These are phyloP conservation scores for Mycocentrospora acerina DNA, from an alignment of 2,329 filamentous ascomycete genomes.

Conservation along the genomic window DNA sequence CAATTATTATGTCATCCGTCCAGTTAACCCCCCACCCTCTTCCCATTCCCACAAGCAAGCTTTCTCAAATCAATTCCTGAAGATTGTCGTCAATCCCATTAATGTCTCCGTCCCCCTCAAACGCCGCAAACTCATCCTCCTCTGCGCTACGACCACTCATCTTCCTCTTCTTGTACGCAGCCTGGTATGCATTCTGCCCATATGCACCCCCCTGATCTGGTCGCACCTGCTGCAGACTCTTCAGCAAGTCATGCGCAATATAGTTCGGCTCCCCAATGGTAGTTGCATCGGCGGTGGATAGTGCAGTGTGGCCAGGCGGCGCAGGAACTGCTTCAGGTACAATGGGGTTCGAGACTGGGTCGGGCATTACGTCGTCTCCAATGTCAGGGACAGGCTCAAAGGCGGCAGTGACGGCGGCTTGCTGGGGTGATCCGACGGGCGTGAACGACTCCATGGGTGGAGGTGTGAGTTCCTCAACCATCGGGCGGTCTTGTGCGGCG, in stretches of 20 bases:
- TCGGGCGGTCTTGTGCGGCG: slow-evolving; percentile 64
- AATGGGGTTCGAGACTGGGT: slow-evolving; percentile 26
- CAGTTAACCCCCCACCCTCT: neutral
- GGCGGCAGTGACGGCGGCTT: slow-evolving; percentile 4
- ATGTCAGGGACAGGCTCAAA: slow-evolving; percentile 23
- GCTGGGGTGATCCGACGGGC: slow-evolving; percentile 52
- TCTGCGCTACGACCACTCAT: slow-evolving; percentile 29
- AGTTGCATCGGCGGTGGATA: slow-evolving; percentile 22
- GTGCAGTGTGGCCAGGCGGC: slow-evolving; percentile 17
- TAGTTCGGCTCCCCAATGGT: slow-evolving; percentile 21
- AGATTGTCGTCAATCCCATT: slow-evolving; percentile 63
- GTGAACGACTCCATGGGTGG: slow-evolving; percentile 62
- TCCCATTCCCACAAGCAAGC: neutral
- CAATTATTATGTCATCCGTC: neutral
- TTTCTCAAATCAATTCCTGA: slow-evolving; percentile 51
- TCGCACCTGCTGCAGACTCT: slow-evolving; percentile 31
- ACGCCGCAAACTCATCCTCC: slow-evolving; percentile 43
- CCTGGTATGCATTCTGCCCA: slow-evolving; percentile 23
- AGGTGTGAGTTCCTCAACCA: slow-evolving; percentile 86
- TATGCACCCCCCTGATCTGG: slow-evolving; percentile 26
- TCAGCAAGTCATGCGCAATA: slow-evolving; percentile 33
- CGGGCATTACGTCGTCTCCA: slow-evolving; percentile 31
- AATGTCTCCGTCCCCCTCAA: slow-evolving; percentile 53
- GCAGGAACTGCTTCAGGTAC: slow-evolving; percentile 27
- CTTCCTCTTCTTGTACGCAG: slow-evolving; percentile 41